phyloP scores from a whole-genome alignment of 116 monocot species.

The Posidonia oceanica region DNA sequence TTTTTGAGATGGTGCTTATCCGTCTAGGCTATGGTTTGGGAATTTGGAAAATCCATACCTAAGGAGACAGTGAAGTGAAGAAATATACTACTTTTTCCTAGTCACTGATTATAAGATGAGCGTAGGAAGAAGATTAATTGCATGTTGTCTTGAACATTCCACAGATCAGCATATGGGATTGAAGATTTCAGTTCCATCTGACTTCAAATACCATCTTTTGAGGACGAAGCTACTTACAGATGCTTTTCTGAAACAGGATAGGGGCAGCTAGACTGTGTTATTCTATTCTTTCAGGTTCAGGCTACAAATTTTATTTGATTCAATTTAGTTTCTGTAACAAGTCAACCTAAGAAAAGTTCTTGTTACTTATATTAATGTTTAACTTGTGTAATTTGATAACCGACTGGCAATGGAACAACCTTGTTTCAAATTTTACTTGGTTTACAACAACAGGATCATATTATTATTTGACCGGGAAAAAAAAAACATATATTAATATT shows the following conservation, averaged over 20 bases:
- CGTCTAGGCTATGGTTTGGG: slow-evolving; percentile 80
- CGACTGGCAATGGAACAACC: too few relatives aligned
- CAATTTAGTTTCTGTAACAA: too few relatives aligned
- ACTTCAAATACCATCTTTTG: neutral
- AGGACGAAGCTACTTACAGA: neutral
- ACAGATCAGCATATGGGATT: neutral
- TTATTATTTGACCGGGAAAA: too few relatives aligned
- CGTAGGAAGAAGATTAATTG: neutral
- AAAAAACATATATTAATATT: too few relatives aligned
- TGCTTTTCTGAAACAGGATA: neutral
- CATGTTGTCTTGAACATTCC: neutral
- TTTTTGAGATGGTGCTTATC: slow-evolving; percentile 86
- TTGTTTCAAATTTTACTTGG: too few relatives aligned
- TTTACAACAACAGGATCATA: too few relatives aligned
- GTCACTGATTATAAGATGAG: neutral
- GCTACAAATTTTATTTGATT: too few relatives aligned
- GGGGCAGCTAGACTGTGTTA: too few relatives aligned
- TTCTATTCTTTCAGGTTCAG: too few relatives aligned
- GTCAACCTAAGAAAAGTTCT: too few relatives aligned
- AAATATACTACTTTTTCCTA: neutral
- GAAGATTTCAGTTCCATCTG: neutral
- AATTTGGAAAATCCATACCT: slow-evolving; percentile 58
- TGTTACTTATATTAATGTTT: too few relatives aligned
- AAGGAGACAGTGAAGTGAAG: neutral
- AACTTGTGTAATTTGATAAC: too few relatives aligned